Base-by-base conservation (phyloP, 192 early-diverging fungal genomes). In the Globomyces pollinis-pini region DNA sequence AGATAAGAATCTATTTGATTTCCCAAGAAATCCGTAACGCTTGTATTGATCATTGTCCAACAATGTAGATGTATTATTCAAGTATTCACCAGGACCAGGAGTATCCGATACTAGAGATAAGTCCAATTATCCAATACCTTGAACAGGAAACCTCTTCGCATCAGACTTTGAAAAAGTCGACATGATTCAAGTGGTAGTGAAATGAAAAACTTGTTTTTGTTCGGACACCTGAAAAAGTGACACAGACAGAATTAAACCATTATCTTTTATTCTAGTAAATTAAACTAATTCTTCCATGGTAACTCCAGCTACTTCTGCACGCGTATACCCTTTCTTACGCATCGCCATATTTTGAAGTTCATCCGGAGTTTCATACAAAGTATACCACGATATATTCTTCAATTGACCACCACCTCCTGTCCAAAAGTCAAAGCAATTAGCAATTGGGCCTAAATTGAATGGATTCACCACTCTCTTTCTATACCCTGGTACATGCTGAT, bases 371-470 rank as follows among this genome's bases (percentile, higher is more conserved):
- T 60, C 58, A 49, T 60, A 60, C 9, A 60, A 29, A 32, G 21
- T 45, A 23, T 47, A 60, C 58, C 58, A 60, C 1, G 58, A 60
- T 20, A 60, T 43, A 44, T 42, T 44, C 23, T 16, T 28, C 30
- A 56, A 38, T 24, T 34, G 21, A 5, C 44, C 41, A 15, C 57
- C 31, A 29, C 61, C 61, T 16, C 45, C 49, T 9, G n/a, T 31
- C 74, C 90, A 94, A 70, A 97, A 97, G 15, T 89, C 88, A 1
- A 87, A 41, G 60, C 89, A 93, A 69, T 97, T 97, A 42, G 75
- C 74, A 54, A 79, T 70, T 3, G 79, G 50, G 4, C 94, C 94
- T 70, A 82, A 80, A 64, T 88, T 86, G 66, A 93, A 94, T 13
- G 87, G 83, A 71, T 92, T 87, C 50, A 59, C 35, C 41, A 59